These are phyloP conservation scores for Kodamaea neixiangensis DNA, from an alignment of 805 yeast genomes.

Conservation along the genomic window DNA sequence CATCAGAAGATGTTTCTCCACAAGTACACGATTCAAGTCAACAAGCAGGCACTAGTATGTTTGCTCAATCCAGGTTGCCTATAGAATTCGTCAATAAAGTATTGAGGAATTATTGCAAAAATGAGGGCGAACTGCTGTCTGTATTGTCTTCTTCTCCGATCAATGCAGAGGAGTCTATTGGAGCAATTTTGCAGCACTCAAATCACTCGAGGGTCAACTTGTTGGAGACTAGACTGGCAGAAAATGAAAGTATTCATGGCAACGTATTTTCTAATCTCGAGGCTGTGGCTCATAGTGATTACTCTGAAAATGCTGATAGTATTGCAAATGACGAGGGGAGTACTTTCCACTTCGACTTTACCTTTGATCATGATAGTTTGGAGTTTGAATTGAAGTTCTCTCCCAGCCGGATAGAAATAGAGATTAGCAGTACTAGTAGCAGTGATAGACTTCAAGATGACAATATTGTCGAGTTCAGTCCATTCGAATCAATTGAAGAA, in stretches of 20 bases:
- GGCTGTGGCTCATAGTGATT: neutral
- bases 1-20: neutral
- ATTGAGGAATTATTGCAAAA: neutral
- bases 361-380: constrained; percentile 10
- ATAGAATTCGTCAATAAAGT: neutral
- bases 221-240: neutral
- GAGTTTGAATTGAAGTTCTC: constrained; percentile 9
- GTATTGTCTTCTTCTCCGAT: neutral
- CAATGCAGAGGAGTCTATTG: neutral
- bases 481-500: constrained; percentile 2
- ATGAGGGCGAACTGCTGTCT: neutral
- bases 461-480: neutral
- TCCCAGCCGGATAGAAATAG: neutral
- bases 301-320: neutral
- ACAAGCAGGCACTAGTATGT: neutral
- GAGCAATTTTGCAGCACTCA: neutral
- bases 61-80: neutral
- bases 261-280: neutral
- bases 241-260: no score
- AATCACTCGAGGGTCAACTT: neutral
- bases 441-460: neutral
- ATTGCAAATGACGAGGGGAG: neutral
- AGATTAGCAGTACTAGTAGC: neutral
- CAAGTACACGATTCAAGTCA: neutral
- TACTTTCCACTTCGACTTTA: neutral